phyloP scores from a whole-genome alignment of 305 asterid genomes.

The Caryopteris hybrid region DNA sequence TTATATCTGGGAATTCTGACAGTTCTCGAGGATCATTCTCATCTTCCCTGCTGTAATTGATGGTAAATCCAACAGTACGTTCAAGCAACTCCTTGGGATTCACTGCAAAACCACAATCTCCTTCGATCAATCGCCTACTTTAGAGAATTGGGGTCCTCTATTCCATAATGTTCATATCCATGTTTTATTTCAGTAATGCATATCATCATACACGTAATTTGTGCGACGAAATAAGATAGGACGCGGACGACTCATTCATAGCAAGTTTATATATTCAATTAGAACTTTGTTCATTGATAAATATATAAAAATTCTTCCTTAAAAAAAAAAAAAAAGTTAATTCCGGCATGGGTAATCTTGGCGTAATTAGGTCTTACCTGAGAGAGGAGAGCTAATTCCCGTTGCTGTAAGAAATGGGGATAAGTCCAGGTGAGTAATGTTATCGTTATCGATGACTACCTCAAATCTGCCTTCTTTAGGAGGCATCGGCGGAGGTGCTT shows the following conservation, averaged over 20 bases:
- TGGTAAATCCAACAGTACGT: slow-evolving; percentile 68
- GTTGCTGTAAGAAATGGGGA: slow-evolving; percentile 53
- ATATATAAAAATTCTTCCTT: background rate
- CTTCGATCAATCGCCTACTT: background rate
- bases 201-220: background rate
- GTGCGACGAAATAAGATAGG: background rate
- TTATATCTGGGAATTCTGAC: slow-evolving; percentile 75
- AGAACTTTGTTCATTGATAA: background rate
- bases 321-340: background rate
- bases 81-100: slow-evolving; percentile 56
- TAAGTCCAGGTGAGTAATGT: slow-evolving; percentile 45
- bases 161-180: background rate
- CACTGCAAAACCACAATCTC: slow-evolving; percentile 29
- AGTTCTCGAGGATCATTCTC: slow-evolving; percentile 67
- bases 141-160: no score
- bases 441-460: slow-evolving; percentile 60
- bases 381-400: slow-evolving; percentile 37
- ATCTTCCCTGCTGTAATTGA: slow-evolving; percentile 60
- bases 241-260: background rate
- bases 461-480: slow-evolving; percentile 65
- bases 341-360: background rate
- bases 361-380: slow-evolving; percentile 32
- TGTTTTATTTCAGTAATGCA: background rate
- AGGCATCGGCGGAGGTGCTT: slow-evolving; percentile 66
- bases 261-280: background rate